Base-by-base conservation (phyloP, 495 filamentous ascomycete species). In the Aspergillus avenaceus region DNA sequence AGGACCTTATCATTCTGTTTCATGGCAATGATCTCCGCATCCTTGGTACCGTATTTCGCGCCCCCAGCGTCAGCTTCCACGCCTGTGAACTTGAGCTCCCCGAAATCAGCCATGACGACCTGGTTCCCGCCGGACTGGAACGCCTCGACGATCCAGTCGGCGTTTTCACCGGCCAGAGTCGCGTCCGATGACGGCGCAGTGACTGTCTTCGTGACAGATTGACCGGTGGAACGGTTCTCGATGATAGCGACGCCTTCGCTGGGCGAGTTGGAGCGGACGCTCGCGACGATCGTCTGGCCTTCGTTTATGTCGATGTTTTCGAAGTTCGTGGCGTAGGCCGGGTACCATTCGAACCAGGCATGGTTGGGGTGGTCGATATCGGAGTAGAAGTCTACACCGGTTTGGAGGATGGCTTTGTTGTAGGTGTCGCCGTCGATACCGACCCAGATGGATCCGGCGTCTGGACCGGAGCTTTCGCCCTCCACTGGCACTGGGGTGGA, bases 91-190 rank as follows among this genome's bases (percentile, higher is more conserved):
- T 53, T 62, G 6, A 84, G 68, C 3, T 59, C 63, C 31, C 72
- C 72, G 56, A 83, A 84, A 58, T 83, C 64, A 13, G 71, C 79
- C 53, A 85, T 66, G 5, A 72, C 66, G 0, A 84, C 80, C 49
- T 76, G 65, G 8, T 46, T 13, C 41, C 59, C 61, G 19, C 75
- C 74, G 2, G 66, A 58, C 47, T 77, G 68, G 54, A 79, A 84
- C 47, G 84, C 82, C 68, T 85, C 82, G 23, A 85, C 78, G 47
- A 85, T 84, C 82, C 81, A 85, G 49, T 85, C 82, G 12, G 77
- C 82, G 54, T 84, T 84, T 43, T 67, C 55, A 26, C 67, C 64
- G 43, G 61, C 66, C 28, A 76, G 59, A 5, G 65, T 73, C 18
- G 71, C 66, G 16, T 50, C 47, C 4, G 63, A 29, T 1, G 61